phyloP scores from a whole-genome alignment of 495 filamentous ascomycete species.

The Hypoxylon lienhwacheense region DNA sequence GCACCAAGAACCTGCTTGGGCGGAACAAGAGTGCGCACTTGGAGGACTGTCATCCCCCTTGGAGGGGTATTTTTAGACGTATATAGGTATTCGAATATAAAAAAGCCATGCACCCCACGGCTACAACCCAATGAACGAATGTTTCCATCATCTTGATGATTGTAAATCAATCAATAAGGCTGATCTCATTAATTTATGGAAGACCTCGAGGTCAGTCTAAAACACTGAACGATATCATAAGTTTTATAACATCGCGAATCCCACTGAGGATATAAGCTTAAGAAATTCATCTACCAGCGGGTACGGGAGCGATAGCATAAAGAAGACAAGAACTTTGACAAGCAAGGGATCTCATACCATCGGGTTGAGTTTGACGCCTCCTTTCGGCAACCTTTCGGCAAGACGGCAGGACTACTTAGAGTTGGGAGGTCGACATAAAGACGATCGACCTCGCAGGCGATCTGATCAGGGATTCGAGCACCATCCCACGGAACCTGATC shows the following conservation, averaged over 20 bases:
- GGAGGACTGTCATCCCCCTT: constrained; percentile 14
- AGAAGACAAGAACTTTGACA: too few species aligned
- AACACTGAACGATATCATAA: neutral
- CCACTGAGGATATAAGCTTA: constrained; percentile 1
- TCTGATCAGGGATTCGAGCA: constrained; percentile 27
- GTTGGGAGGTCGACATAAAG: constrained; percentile 7
- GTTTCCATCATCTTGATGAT: constrained; percentile 16
- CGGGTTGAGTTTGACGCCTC: too few species aligned
- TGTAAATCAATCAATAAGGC: constrained; percentile 13
- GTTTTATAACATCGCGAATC: constrained; percentile 2
- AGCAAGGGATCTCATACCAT: too few species aligned
- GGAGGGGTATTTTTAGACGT: constrained; percentile 31
- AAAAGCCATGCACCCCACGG: constrained; percentile 33
- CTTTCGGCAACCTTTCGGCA: too few species aligned
- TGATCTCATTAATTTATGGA: constrained; percentile 7
- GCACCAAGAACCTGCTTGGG: constrained; percentile 24
- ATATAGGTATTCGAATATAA: constrained; percentile 31
- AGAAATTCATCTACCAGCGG: neutral
- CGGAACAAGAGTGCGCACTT: constrained; percentile 10
- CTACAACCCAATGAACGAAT: constrained; percentile 25
- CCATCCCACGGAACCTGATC: constrained; percentile 5
- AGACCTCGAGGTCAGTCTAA: neutral
- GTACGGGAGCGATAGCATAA: too few species aligned
- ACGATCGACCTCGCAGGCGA: constrained; percentile 24
- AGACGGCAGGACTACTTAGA: constrained; percentile 3